Conservation (phyloP, 352 stramenopile genomes). For the Globisporangium spinosum region DNA sequence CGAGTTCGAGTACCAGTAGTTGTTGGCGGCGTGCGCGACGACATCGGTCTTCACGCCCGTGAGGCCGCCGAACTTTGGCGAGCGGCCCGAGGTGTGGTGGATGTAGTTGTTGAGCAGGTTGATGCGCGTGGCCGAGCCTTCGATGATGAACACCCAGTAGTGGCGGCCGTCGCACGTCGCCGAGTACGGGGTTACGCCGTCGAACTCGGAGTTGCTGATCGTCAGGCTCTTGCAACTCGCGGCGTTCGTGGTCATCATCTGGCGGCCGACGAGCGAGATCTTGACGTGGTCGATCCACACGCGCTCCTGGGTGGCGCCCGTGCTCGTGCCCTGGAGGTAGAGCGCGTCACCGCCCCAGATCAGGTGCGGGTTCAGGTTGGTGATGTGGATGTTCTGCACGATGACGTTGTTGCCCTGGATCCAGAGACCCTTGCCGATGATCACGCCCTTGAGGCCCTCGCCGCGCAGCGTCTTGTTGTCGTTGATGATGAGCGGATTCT, state of each 20-base stretch:
- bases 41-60: constrained; percentile 18
- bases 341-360: constrained; percentile 19
- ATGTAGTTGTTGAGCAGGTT: constrained; percentile 37
- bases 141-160: constrained; percentile 38
- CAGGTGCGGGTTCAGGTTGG: constrained; percentile 37
- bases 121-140: constrained; percentile 26
- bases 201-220: constrained; percentile 39
- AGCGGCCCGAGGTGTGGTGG: constrained; percentile 33
- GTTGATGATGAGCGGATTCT: constrained; percentile 27
- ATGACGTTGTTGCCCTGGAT: constrained; percentile 36
- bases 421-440: constrained; percentile 33
- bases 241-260: constrained; percentile 33
- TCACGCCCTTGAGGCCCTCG: constrained; percentile 27
- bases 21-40: constrained; percentile 20
- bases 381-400: constrained; percentile 38
- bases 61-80: constrained; percentile 27
- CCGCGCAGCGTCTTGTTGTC: constrained; percentile 38
- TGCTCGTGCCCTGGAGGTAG: constrained; percentile 19
- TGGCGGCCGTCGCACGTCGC: constrained; percentile 34
- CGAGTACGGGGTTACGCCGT: constrained; percentile 27
- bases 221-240: constrained; percentile 29
- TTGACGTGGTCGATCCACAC: constrained; percentile 43
- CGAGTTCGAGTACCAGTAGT: constrained; percentile 24
- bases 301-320: constrained; percentile 19
- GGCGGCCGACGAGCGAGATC: constrained; percentile 22